Evolutionary conservation across 1,139 yeast species (phyloP).

Genomic region (Saccharomycopsis hybrid): DNA sequence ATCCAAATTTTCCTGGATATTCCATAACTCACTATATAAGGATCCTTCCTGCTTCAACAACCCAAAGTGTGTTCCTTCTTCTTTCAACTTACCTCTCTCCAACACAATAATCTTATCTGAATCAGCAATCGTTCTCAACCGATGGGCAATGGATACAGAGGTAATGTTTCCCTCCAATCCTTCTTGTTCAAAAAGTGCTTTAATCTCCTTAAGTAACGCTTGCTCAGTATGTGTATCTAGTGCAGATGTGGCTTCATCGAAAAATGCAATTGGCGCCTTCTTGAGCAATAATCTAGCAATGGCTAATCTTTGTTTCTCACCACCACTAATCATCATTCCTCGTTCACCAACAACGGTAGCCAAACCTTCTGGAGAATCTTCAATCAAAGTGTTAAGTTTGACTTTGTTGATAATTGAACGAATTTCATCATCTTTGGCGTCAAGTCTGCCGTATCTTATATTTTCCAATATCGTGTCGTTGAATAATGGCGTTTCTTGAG

Average conservation of each 20-base stretch:
- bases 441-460: constrained; percentile 76
- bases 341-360: constrained; percentile 95
- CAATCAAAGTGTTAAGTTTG: constrained; percentile 55
- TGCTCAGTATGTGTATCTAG: constrained; percentile 96
- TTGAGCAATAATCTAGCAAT: constrained; percentile 83
- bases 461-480: constrained; percentile 87
- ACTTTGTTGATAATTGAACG: constrained; percentile 58
- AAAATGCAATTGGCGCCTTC: constrained; percentile 82
- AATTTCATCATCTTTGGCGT: constrained; percentile 72
- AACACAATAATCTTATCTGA: constrained; percentile 89
- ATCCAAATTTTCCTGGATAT: constrained; percentile 79
- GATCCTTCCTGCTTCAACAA: constrained; percentile 50
- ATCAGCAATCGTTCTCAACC: constrained; percentile 90
- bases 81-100: constrained; percentile 70
- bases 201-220: constrained; percentile 65
- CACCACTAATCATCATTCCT: constrained; percentile 98
- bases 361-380: constrained; percentile 75
- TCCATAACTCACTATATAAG: constrained; percentile 77
- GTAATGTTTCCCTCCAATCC: constrained; percentile 33
- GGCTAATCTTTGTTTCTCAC: constrained; percentile 94
- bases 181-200: constrained; percentile 40
- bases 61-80: constrained; percentile 75
- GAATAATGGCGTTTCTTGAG: constrained; percentile 95
- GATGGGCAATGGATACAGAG: constrained; percentile 86
- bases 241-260: constrained; percentile 97